Evolutionary conservation across 306 rosid species (phyloP).

Genomic region (Trichosanthes cucumerina): DNA sequence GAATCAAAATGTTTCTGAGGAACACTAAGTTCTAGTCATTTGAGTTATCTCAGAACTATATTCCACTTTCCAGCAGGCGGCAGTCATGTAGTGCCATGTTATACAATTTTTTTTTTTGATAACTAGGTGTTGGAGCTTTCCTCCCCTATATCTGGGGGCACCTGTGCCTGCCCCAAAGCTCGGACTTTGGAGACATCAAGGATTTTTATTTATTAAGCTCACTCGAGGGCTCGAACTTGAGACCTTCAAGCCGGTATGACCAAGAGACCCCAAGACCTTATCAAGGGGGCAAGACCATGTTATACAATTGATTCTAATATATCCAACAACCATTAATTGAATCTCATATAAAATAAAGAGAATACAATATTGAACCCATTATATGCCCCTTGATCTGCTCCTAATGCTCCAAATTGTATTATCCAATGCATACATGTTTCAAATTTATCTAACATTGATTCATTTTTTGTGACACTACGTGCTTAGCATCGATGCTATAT

Average conservation of each 20-base stretch:
- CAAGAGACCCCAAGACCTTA: no score
- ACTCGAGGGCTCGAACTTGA: no score
- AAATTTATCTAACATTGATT: background rate
- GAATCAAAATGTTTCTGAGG: background rate
- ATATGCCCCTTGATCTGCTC: background rate
- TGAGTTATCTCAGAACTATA: background rate
- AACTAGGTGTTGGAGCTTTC: no score
- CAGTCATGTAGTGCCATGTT: background rate
- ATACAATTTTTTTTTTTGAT: no score
- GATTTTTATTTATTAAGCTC: no score
- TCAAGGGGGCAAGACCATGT: no score
- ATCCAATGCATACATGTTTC: background rate
- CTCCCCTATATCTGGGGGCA: no score
- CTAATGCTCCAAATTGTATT: background rate
- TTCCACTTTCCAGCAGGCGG: background rate
- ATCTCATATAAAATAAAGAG: conserved; percentile 1
- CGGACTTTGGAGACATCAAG: no score
- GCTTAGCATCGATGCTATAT: background rate
- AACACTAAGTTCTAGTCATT: background rate
- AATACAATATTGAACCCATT: background rate
- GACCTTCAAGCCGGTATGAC: no score
- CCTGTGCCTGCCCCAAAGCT: no score
- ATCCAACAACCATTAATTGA: background rate
- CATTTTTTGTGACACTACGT: background rate
- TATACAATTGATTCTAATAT: background rate